Evolutionary conservation across 2,329 filamentous ascomycete genomes (phyloP), one percentile per base, ranked within the genome.

Genomic region (Trichophaea hybrida): DNA sequence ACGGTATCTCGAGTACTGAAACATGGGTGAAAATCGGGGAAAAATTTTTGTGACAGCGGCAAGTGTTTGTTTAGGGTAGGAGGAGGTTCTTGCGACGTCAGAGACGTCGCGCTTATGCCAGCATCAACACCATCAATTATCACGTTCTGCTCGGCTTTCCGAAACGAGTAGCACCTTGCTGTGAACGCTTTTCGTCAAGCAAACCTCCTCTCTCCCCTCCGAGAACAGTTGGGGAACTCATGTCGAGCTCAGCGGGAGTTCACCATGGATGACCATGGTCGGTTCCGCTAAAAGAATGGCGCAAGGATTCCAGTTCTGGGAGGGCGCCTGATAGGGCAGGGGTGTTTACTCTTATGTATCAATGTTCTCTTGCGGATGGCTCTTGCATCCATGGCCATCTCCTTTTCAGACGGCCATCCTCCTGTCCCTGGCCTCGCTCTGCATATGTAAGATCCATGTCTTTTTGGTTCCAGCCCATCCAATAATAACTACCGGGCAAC

Each of bases 401-500:
- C 44, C 13, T 49, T 8, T 24, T 17, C 44, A 15, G 13, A 8
- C 13, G 10, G 8, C 24, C 15, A 17, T 17, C 13, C 8, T 49
- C 24, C 44, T 17, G 10, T 8, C 44, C 44, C 44, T 8, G 10
- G 44, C 10, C 3, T 8, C 15, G 2, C 44, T 43, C 10, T 10
- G 38, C 38, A 10, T 15, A 12, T 10, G 38, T 15, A 43, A 43
- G 38, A 43, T 15, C 10, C 38, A 43, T 12, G 38, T 43, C n/a
- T 15, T 43, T 10, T 43, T 43, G 38, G 10, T 2, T 15, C 38
- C 10, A 12, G 38, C 38, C 10, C 38, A 15, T 43, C 38, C 44
- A 49, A 15, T 49, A 49, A 64, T 64, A 64, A 62, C 61, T 64
- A 60, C 61, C 61, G 61, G 59, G 44, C 58, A 62, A 59, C 59